Percentiles rank a stretch among this genome's conserved stretches.
These are phyloP conservation scores for Fusarium sp. DNA, from an alignment of 2,329 filamentous ascomycete species.

Conservation along the genomic window DNA sequence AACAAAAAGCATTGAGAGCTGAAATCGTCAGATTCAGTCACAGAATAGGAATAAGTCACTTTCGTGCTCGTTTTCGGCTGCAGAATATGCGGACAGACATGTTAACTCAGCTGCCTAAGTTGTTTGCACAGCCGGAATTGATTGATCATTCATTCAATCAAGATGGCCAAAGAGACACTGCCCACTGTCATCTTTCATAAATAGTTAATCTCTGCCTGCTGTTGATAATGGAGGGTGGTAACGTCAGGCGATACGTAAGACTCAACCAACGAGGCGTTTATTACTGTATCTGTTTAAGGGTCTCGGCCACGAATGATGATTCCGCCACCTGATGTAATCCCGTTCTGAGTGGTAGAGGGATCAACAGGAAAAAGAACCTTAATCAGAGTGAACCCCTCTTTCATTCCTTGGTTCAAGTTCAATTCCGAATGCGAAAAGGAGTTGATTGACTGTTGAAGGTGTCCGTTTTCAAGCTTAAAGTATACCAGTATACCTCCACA, in stretches of 20 bases:
- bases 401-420: slow-evolving; percentile 5
- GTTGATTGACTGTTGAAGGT: slow-evolving; percentile 13
- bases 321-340: slow-evolving; percentile 46
- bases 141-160: not conserved
- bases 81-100: slow-evolving; percentile 6
- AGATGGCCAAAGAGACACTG: slow-evolving; percentile 9
- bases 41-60: not conserved
- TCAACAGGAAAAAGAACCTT: slow-evolving; percentile 12
- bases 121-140: slow-evolving; percentile 20
- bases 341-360: slow-evolving; percentile 1
- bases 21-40: slow-evolving; percentile 11
- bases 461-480: not conserved
- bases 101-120: not conserved
- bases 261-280: not conserved
- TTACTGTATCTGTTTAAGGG: slow-evolving; percentile 9
- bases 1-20: not conserved
- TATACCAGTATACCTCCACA: not conserved
- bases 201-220: not conserved
- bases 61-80: slow-evolving; percentile 20
- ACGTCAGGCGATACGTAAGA: slow-evolving; percentile 32
- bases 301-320: slow-evolving; percentile 26
- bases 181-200: slow-evolving; percentile 10
- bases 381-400: not conserved
- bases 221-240: slow-evolving; percentile 1
- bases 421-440: slow-evolving; percentile 22